These are phyloP conservation scores for Serendipita sp. DNA, from an alignment of 768 basidiomycete species.

Conservation along the genomic window DNA sequence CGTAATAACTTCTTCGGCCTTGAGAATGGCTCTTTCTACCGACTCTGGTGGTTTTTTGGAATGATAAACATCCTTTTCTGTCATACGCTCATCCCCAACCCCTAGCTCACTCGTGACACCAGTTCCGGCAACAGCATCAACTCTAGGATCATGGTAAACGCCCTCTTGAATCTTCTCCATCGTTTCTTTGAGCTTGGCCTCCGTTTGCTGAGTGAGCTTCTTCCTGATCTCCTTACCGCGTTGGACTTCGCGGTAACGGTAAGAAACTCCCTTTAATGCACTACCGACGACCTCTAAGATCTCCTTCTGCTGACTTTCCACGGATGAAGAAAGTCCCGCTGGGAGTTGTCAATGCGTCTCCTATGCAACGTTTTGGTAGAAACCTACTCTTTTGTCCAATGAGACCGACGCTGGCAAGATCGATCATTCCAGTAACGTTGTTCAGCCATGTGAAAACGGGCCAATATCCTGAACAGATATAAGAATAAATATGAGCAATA, in stretches of 20 bases:
- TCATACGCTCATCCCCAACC: slow-evolving; percentile 53
- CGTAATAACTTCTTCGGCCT: slow-evolving; percentile 14
- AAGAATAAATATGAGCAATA: not conserved
- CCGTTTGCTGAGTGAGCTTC: slow-evolving; percentile 22
- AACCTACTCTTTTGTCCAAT: slow-evolving; percentile 80
- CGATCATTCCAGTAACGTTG: slow-evolving; percentile 67
- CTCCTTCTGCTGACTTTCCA: slow-evolving; percentile 69
- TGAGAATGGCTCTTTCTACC: slow-evolving; percentile 3
- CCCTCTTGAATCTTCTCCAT: slow-evolving; percentile 38
- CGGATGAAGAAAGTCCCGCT: slow-evolving; percentile 73
- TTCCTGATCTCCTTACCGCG: slow-evolving; percentile 25
- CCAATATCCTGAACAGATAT: slow-evolving; percentile 49
- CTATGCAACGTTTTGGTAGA: no score
- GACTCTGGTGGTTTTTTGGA: not conserved
- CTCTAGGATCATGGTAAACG: slow-evolving; percentile 69
- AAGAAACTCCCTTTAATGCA: slow-evolving; percentile 49
- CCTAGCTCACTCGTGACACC: slow-evolving; percentile 80
- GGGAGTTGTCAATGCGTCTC: not conserved
- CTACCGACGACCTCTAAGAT: slow-evolving; percentile 64
- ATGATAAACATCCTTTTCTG: slow-evolving; percentile 21
- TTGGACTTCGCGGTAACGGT: slow-evolving; percentile 32
- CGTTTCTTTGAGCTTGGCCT: slow-evolving; percentile 21
- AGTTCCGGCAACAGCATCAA: slow-evolving; percentile 75
- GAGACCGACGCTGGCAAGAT: slow-evolving; percentile 83
- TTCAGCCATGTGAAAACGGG: slow-evolving; percentile 78